phyloP scores from a whole-genome alignment of 495 filamentous ascomycete genomes.

The Penicillium arizonense region DNA sequence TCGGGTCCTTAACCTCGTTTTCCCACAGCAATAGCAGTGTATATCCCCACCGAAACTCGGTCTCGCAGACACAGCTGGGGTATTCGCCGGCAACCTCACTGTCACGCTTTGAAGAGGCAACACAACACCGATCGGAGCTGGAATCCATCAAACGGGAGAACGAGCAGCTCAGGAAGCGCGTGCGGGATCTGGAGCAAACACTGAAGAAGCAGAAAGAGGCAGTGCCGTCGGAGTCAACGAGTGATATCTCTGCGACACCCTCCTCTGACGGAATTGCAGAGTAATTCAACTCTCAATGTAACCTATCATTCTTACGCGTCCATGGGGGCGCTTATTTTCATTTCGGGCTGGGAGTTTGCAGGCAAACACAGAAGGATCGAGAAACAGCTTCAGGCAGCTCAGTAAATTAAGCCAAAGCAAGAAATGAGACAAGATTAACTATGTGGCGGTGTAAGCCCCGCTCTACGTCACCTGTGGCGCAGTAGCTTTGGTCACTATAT shows the following conservation, averaged over 20 bases:
- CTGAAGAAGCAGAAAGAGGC: constrained; percentile 28
- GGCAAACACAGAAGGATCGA: constrained; percentile 8
- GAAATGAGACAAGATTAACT: not conserved
- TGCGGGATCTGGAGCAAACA: constrained; percentile 67
- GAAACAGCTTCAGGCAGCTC: not conserved
- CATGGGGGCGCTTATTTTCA: not conserved
- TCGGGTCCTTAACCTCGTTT: constrained; percentile 35
- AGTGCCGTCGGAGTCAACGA: not conserved
- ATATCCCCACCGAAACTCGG: constrained; percentile 33
- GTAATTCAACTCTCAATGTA: not conserved
- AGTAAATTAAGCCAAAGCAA: not conserved
- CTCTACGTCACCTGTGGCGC: constrained; percentile 35
- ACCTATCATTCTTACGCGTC: constrained; percentile 1
- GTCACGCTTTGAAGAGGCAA: constrained; percentile 65
- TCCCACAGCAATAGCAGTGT: constrained; percentile 24
- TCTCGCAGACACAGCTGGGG: constrained; percentile 29
- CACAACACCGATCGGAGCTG: constrained; percentile 65
- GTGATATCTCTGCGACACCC: not conserved
- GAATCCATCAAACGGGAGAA: constrained; percentile 79
- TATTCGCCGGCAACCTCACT: constrained; percentile 20
- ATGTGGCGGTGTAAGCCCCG: constrained; percentile 25
- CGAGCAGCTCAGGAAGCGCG: constrained; percentile 66
- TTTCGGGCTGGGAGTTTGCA: constrained; percentile 10
- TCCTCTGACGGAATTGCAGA: not conserved
- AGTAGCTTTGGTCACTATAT: not conserved